These are phyloP conservation scores for Leptosphaerulina australis DNA, from an alignment of 2,329 filamentous ascomycete genomes.

Conservation along the genomic window DNA sequence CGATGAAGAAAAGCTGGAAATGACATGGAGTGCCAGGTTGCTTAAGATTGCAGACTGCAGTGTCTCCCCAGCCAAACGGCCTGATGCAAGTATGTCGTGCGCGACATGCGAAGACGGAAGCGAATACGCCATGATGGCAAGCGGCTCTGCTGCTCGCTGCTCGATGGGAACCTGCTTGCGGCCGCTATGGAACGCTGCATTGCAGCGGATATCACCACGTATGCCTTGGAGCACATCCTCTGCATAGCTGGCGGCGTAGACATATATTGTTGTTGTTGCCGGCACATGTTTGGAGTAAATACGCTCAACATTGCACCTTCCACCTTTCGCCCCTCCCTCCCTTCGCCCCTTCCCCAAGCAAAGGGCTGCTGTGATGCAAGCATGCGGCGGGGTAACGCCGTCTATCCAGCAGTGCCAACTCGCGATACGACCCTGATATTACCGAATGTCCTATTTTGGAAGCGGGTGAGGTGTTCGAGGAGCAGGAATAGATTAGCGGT, in stretches of 20 bases:
- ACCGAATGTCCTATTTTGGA: constrained; percentile 25
- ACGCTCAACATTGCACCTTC: constrained; percentile 1
- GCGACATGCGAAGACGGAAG: constrained; percentile 39
- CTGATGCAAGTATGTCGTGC: constrained; percentile 45
- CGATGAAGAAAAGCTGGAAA: constrained; percentile 5
- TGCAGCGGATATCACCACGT: constrained; percentile 27
- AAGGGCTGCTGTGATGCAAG: constrained; percentile 17
- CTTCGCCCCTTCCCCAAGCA: too few species aligned
- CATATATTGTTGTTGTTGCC: constrained; percentile 10
- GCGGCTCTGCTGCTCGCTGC: constrained; percentile 39
- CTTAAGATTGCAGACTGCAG: constrained; percentile 37
- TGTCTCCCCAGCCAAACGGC: constrained; percentile 37
- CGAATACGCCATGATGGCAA: constrained; percentile 32
- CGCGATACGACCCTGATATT: constrained; percentile 33
- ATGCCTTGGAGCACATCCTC: constrained; percentile 13
- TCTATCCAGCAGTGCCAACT: constrained; percentile 31
- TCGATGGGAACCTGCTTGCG: constrained; percentile 31
- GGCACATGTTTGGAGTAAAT: constrained; percentile 11
- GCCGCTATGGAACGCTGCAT: constrained; percentile 37
- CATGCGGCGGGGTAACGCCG: constrained; percentile 33
- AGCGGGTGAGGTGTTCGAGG: constrained; percentile 8
- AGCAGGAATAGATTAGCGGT: constrained; percentile 46
- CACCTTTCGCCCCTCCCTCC: too few species aligned
- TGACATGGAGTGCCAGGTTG: constrained; percentile 26
- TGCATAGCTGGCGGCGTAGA: constrained; percentile 11